Conservation (phyloP, 164 flowering plant genomes). For the Paratinospora sagittata region DNA sequence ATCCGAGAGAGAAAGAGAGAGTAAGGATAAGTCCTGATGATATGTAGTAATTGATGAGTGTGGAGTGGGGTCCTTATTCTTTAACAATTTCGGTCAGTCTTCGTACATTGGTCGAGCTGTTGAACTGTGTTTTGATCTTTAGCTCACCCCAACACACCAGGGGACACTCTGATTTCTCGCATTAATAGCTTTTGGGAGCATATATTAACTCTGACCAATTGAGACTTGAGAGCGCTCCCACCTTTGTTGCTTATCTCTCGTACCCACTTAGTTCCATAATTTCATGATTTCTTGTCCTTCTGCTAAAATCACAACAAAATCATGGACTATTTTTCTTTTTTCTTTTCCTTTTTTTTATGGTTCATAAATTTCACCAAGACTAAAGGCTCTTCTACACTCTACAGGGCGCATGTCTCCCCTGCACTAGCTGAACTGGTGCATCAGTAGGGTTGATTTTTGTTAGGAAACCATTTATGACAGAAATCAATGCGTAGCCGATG, state of each 20-base stretch:
- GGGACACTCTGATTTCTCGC: not conserved
- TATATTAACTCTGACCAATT: not conserved
- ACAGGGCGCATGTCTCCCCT: not conserved
- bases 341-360: not conserved
- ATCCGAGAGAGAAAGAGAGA: not conserved
- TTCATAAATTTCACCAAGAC: not conserved
- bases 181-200: not conserved
- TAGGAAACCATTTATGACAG: no score
- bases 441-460: not conserved
- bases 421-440: no score
- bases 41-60: not conserved
- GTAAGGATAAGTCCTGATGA: not conserved
- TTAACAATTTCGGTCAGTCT: not conserved
- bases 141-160: not conserved
- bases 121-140: not conserved
- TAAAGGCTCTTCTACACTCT: not conserved
- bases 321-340: not conserved
- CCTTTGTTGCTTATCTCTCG: not conserved
- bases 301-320: not conserved
- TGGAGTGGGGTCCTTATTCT: not conserved
- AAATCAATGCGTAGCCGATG: no score
- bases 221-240: not conserved
- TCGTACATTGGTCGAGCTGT: slow-evolving; percentile 4
- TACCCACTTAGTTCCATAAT: slow-evolving; percentile 2
- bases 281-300: not conserved